These are phyloP conservation scores for Thraustochytrium sp. DNA, from an alignment of 352 stramenopile species.

Conservation along the genomic window DNA sequence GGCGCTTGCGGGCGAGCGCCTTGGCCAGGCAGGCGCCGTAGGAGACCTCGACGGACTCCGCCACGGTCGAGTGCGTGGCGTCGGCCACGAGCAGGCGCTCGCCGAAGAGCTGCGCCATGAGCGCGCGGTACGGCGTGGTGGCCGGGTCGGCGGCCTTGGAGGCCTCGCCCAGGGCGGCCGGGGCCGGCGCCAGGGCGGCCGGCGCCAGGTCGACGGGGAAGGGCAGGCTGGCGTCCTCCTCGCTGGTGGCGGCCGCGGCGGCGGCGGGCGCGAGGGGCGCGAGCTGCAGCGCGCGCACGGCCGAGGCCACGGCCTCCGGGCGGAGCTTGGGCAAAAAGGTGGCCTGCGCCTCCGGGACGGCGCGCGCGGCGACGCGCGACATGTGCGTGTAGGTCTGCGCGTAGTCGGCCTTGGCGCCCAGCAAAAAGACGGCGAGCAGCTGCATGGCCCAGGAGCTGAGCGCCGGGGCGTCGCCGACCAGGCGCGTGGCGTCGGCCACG, in stretches of 20 bases:
- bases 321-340: constrained; percentile 1
- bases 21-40: constrained; percentile 39
- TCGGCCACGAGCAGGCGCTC: constrained; percentile 63
- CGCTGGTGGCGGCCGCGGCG: not conserved
- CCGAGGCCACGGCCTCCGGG: not conserved
- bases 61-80: constrained; percentile 57
- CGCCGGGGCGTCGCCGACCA: constrained; percentile 50
- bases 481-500: constrained; percentile 57
- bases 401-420: constrained; percentile 9
- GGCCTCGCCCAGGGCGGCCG: not conserved
- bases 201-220: not conserved
- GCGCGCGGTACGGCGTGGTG: constrained; percentile 3
- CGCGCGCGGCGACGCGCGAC: not conserved
- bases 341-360: not conserved
- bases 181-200: not conserved
- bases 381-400: constrained; percentile 4
- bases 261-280: not conserved
- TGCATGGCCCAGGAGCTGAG: constrained; percentile 62
- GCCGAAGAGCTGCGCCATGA: constrained; percentile 62
- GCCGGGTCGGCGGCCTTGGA: not conserved
- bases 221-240: not conserved
- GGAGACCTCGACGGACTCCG: constrained; percentile 58
- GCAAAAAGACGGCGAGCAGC: constrained; percentile 36
- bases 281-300: not conserved
- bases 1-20: constrained; percentile 29